Base-by-base conservation (phyloP, 495 filamentous ascomycete genomes). In the Talaromyces liani region DNA sequence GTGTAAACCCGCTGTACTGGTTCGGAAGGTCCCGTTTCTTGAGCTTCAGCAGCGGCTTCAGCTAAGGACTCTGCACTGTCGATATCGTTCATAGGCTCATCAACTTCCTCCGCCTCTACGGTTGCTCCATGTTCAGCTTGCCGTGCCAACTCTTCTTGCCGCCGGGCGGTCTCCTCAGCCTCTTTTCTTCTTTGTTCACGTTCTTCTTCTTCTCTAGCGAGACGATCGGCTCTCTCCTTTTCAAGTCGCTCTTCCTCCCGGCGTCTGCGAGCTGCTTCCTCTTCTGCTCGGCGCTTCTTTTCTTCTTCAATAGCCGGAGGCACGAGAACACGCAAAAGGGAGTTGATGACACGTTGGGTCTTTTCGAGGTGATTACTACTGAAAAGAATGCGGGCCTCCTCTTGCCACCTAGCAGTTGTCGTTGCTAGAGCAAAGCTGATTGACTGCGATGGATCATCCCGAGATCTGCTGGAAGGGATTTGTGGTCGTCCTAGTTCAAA, bases 321-420 rank as follows among this genome's bases (percentile, higher is more conserved):
- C 1, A 93, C 86, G 65, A 98, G 80, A 45, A 86, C 72, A 31
- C 82, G 84, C 16, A 96, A 73, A 10, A 99, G 81, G n/a, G 86
- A 83, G 67, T 85, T 85, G 63, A 90, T 75, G 4, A 96, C 80
- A 64, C 85, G 87, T 63, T 80, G 75, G n/a, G 87, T 84, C 68
- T 90, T 92, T 33, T 95, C 92, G 7, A 82, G 69, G 60, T 88
- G 82, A 22, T 76, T 80, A 47, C 72, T 73, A 56, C 88, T 89
- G 73, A 92, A 98, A 1, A 98, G 78, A 72, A 98, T 84, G 64
- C 88, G 87, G 12, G 92, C 90, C 75, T 98, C 94, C 68, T 97
- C 91, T 67, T 89, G 86, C 93, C 95, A 99, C 53, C 94, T 86
- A 47, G 80, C 77, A 47, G 76, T 77, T 10, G 93, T 97, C 2